phyloP scores from a whole-genome alignment of 164 flowering plant species.

The Berberis vulgaris region DNA sequence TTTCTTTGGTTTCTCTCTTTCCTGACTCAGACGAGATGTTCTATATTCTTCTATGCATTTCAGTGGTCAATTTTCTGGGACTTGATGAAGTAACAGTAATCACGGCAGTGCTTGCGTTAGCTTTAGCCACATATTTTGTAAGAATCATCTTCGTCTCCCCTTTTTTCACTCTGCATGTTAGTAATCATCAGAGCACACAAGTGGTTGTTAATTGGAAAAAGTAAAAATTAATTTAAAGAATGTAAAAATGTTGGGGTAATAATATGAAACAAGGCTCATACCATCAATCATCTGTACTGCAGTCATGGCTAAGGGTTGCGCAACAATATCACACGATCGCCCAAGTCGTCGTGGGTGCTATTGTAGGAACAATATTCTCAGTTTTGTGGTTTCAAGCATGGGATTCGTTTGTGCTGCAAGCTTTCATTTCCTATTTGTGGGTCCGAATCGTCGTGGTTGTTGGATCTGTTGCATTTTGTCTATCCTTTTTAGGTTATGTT shows the following conservation, averaged over 20 bases:
- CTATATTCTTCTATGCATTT: background rate
- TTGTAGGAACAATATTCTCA: slow-evolving; percentile 47
- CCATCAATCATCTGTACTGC: slow-evolving; percentile 18
- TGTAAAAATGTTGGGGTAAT: background rate
- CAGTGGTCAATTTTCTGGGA: slow-evolving; percentile 60
- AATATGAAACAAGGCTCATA: background rate
- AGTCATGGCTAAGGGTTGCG: slow-evolving; percentile 91
- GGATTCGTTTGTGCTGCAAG: slow-evolving; percentile 41
- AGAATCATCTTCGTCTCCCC: slow-evolving; percentile 16
- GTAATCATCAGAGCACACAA: too few relatives aligned
- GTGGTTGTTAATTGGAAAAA: background rate
- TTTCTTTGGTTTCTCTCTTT: too few relatives aligned
- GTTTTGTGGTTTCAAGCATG: slow-evolving; percentile 64
- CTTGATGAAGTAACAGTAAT: slow-evolving; percentile 33
- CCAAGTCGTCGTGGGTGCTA: slow-evolving; percentile 79
- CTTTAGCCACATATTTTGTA: slow-evolving; percentile 68
- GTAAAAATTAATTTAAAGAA: background rate
- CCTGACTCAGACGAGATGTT: too few relatives aligned
- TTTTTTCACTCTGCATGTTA: too few relatives aligned
- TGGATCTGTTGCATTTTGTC: slow-evolving; percentile 28
- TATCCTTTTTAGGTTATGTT: slow-evolving; percentile 43
- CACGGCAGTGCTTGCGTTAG: slow-evolving; percentile 27
- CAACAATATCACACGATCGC: slow-evolving; percentile 58
- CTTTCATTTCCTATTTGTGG: slow-evolving; percentile 45
- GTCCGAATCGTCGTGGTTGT: slow-evolving; percentile 37